phyloP scores from a whole-genome alignment of 371 early-diverging fungal genomes.

The Coemansia sp. region DNA sequence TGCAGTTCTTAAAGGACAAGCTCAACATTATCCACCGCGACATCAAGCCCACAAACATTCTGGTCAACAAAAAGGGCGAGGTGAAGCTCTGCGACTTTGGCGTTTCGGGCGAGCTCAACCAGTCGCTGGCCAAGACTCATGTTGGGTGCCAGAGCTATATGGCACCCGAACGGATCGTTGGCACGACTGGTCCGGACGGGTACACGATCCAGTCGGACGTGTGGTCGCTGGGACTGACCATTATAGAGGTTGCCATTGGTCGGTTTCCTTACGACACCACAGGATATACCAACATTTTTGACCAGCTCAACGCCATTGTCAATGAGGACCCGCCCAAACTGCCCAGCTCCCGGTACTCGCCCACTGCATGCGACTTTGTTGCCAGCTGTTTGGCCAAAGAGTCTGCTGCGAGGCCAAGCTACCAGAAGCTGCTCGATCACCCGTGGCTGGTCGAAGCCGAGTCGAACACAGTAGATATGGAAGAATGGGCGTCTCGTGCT shows the following conservation, averaged over 20 bases:
- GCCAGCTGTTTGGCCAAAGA: conserved; percentile 75
- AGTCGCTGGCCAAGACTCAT: conserved; percentile 89
- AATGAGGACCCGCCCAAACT: conserved; percentile 73
- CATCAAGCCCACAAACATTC: conserved; percentile 93
- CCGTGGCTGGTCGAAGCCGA: conserved; percentile 66
- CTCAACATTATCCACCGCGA: conserved; percentile 90
- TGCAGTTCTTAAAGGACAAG: conserved; percentile 85
- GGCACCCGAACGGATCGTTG: conserved; percentile 84
- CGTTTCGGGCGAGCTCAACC: conserved; percentile 82
- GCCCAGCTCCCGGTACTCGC: conserved; percentile 65
- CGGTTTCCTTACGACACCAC: conserved; percentile 73
- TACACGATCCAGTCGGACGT: conserved; percentile 82
- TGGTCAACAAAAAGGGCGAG: conserved; percentile 80
- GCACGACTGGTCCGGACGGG: conserved; percentile 54
- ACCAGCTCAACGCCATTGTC: conserved; percentile 84
- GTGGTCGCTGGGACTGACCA: conserved; percentile 90
- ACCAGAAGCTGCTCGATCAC: conserved; percentile 57
- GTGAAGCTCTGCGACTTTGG: conserved; percentile 94
- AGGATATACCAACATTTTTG: conserved; percentile 72
- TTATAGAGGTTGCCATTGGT: conserved; percentile 88
- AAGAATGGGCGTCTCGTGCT: conserved; percentile 65
- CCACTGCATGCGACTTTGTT: conserved; percentile 76
- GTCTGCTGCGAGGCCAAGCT: conserved; percentile 57
- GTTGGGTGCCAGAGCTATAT: conserved; percentile 94
- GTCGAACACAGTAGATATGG: conserved; percentile 72